phyloP scores from a whole-genome alignment of 192 early-diverging fungal genomes.

The Rhizoclosmatium sp. region DNA sequence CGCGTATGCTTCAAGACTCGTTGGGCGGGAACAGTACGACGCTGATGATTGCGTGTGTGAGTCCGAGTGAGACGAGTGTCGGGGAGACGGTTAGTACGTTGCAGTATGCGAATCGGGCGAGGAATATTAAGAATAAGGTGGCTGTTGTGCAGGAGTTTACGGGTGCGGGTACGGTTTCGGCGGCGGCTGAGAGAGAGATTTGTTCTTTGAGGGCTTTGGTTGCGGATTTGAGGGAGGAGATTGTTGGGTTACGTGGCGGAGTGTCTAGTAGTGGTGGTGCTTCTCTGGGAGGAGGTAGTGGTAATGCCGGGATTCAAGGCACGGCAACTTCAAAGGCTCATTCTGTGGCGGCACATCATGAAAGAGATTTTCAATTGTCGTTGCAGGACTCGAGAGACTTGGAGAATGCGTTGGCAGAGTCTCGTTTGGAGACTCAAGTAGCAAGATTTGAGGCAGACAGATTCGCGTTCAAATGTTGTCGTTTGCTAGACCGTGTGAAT shows the following conservation, averaged over 20 bases:
- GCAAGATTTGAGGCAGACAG: constrained; percentile 47
- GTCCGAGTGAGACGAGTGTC: constrained; percentile 83
- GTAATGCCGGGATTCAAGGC: not conserved
- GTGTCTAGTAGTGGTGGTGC: constrained; percentile 4
- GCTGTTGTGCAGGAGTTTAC: constrained; percentile 76
- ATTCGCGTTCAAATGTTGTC: constrained; percentile 40
- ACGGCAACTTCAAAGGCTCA: not conserved
- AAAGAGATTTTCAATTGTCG: constrained; percentile 45
- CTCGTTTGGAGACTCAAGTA: constrained; percentile 21
- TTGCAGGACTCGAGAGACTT: constrained; percentile 49
- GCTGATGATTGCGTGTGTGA: constrained; percentile 95
- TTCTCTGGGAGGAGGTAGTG: not conserved
- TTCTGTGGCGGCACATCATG: constrained; percentile 23
- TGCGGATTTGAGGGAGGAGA: constrained; percentile 51
- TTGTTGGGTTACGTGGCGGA: constrained; percentile 35
- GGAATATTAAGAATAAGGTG: constrained; percentile 94
- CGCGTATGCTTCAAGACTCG: constrained; percentile 94
- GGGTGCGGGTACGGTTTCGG: constrained; percentile 26
- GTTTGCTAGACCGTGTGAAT: constrained; percentile 40
- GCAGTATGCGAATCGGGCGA: constrained; percentile 93
- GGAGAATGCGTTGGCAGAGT: constrained; percentile 30
- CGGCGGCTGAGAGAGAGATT: constrained; percentile 48
- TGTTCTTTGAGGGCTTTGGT: constrained; percentile 48
- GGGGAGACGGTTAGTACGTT: constrained; percentile 95
- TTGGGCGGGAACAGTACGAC: constrained; percentile 93